Evolutionary conservation across 768 basidiomycete genomes (phyloP), one percentile per base, ranked within the genome.

Genomic region (Mycena capillaripes): DNA sequence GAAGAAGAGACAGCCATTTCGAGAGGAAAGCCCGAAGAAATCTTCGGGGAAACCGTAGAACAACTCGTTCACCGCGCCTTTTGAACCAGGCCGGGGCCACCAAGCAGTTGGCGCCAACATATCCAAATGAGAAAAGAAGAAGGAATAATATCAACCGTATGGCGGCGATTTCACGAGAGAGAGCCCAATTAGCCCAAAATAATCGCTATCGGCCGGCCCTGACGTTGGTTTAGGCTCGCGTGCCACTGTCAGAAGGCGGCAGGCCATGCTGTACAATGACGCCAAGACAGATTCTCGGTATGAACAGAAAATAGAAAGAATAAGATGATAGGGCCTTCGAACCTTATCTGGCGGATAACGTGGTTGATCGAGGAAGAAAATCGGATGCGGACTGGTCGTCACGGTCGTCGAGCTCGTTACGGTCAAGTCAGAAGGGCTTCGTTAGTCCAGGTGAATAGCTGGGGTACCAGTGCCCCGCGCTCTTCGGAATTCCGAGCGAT

Each of bases 181-280:
- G n/a, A n/a, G n/a, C n/a, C n/a, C n/a, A 32, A 53, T 46, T 48
- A 30, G 48, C 38, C 25, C 38, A 9, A 38, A 58, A 30, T 23
- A 36, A 58, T 50, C 27, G 40, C 40, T 40, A 66, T 66, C 55
- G n/a, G 19, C 48, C 2, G 48, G 9, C 29, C 42, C 34, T 8
- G 46, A 32, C n/a, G n/a, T n/a, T n/a, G n/a, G n/a, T n/a, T n/a
- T n/a, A 38, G 14, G 32, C 58, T n/a, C n/a, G n/a, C 38, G 53
- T 71, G 70, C 40, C 64, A 34, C 4, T 59, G 52, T 71, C 65
- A 67, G 59, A 71, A 71, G 70, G 30, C 34, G 32, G 14, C 19
- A 30, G 23, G 1, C 46, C 46, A 30, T 10, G 30, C 56, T 34
- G 21, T 2, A 32, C 36, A 52, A 25, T 55, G 44, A 36, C 23